A percentile compares a stretch with the other conserved stretches of the same genome.
Conservation (phyloP, 2,329 filamentous ascomycete species). For the Pyricularia sp. region DNA sequence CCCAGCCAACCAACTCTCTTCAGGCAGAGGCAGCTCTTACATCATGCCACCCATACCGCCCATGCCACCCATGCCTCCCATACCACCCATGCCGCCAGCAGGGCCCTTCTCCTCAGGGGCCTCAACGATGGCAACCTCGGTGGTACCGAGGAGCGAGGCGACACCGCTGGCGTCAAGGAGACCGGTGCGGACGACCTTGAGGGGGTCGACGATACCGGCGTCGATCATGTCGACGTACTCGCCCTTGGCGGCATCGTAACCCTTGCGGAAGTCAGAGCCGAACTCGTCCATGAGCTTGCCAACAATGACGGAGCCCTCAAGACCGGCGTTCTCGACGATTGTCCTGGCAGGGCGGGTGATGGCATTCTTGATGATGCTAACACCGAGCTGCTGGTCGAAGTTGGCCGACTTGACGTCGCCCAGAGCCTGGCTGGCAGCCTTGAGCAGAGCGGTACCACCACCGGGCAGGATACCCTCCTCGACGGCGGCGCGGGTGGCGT, state of each 20-base stretch:
- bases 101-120: constrained; percentile 85
- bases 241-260: constrained; percentile 92
- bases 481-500: constrained; percentile 94
- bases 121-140: constrained; percentile 95
- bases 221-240: constrained; percentile 99
- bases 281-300: constrained; percentile 97
- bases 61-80: constrained; percentile 51
- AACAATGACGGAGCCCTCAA: constrained; percentile 91
- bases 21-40: constrained; percentile 26
- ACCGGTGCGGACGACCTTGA: constrained; percentile 98
- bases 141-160: constrained; percentile 92
- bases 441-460: constrained; percentile 95
- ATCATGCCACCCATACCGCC: constrained; percentile 51
- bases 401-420: constrained; percentile 76
- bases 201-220: constrained; percentile 93
- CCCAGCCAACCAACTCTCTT: not conserved
- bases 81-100: constrained; percentile 57
- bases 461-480: constrained; percentile 98
- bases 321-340: constrained; percentile 95
- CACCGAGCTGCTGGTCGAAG: constrained; percentile 98
- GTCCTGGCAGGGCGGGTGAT: constrained; percentile 91
- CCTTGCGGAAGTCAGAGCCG: constrained; percentile 91
- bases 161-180: constrained; percentile 93
- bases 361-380: constrained; percentile 94
- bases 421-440: constrained; percentile 87